A percentile compares a stretch with the other conserved stretches of the same genome.
These are phyloP conservation scores for Auriscalpium vulgare DNA, from an alignment of 768 basidiomycete species.

Conservation along the genomic window DNA sequence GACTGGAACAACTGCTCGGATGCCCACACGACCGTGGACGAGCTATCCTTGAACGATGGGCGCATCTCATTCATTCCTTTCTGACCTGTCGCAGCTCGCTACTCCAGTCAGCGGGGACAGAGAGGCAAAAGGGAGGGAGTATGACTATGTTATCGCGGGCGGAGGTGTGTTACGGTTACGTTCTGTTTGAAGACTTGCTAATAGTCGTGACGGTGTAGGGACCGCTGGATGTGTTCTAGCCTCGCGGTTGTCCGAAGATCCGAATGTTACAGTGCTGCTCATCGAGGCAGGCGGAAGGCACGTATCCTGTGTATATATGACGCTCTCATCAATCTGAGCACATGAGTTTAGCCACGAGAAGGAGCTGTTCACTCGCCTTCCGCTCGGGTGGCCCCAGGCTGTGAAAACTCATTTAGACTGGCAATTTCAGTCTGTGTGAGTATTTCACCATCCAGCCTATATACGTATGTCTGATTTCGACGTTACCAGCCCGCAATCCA, in stretches of 20 bases:
- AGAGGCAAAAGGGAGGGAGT: slow-evolving; percentile 11
- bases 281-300: slow-evolving; percentile 58
- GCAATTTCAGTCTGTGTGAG: slow-evolving; percentile 8
- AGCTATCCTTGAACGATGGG: neutral
- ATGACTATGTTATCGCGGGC: slow-evolving; percentile 27
- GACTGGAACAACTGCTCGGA: too few species aligned
- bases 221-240: slow-evolving; percentile 60
- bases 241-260: slow-evolving; percentile 49
- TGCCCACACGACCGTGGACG: too few species aligned
- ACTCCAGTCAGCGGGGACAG: neutral
- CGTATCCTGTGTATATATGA: neutral
- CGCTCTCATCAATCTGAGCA: neutral
- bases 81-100: neutral
- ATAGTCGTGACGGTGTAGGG: slow-evolving; percentile 24
- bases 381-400: slow-evolving; percentile 10
- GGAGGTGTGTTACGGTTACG: slow-evolving; percentile 19
- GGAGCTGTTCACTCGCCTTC: slow-evolving; percentile 2
- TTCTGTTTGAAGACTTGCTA: neutral
- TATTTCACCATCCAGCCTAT: neutral
- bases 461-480: too few species aligned
- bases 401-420: slow-evolving; percentile 10
- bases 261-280: slow-evolving; percentile 43
- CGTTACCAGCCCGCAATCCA: too few species aligned
- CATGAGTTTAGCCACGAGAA: slow-evolving; percentile 4
- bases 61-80: neutral